A percentile compares a stretch with the other conserved stretches of the same genome.
Conservation (phyloP, 2,329 filamentous ascomycete genomes). For the Fusarium sp. region DNA sequence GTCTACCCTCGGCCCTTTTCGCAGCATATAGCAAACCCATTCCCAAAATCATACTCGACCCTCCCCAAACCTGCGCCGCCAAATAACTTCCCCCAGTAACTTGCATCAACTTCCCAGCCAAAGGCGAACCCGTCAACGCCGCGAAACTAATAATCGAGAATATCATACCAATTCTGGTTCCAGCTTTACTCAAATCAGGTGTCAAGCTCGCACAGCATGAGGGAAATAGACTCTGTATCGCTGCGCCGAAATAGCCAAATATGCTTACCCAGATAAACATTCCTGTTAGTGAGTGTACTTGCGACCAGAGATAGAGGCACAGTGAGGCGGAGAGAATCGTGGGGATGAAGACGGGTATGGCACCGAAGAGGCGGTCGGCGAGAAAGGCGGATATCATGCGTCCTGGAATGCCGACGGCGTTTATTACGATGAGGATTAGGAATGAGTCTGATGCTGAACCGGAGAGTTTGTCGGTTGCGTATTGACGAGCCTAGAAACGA, state of each 20-base stretch:
- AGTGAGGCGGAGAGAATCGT: conserved; percentile 61
- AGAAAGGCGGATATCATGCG: conserved; percentile 67
- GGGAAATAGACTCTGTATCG: conserved; percentile 75
- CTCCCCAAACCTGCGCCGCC: conserved; percentile 66
- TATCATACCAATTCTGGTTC: conserved; percentile 70
- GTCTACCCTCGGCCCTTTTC: conserved; percentile 49
- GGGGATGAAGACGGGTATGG: conserved; percentile 67
- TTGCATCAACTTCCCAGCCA: conserved; percentile 65
- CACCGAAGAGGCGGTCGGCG: conserved; percentile 66
- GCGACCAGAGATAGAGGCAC: conserved; percentile 65
- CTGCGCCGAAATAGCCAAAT: conserved; percentile 74
- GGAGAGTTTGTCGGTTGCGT: conserved; percentile 56
- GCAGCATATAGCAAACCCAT: conserved; percentile 57
- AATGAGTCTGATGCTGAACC: conserved; percentile 65
- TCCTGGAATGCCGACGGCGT: conserved; percentile 68
- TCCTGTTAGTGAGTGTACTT: conserved; percentile 54
- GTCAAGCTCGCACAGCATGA: conserved; percentile 62
- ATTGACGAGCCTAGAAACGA: conserved; percentile 52
- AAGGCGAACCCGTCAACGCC: conserved; percentile 65
- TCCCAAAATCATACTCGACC: conserved; percentile 59
- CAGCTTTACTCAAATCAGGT: conserved; percentile 64
- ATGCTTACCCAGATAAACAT: conserved; percentile 70
- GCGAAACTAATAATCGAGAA: conserved; percentile 69
- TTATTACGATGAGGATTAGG: conserved; percentile 70
- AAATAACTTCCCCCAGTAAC: conserved; percentile 58